These are phyloP conservation scores for Wickerhamomyces chambardii DNA, from an alignment of 805 yeast genomes.

Conservation along the genomic window DNA sequence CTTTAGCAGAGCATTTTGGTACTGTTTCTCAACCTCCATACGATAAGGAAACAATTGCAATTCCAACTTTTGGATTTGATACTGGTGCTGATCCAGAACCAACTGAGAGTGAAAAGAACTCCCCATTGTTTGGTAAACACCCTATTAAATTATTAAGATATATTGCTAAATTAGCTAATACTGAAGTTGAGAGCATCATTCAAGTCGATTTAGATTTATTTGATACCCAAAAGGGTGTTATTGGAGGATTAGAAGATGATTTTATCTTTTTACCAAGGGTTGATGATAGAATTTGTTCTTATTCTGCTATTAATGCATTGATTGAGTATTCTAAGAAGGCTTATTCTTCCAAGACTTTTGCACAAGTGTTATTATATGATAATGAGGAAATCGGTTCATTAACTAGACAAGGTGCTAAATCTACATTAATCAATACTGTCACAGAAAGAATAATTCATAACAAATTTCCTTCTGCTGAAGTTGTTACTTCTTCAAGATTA, in stretches of 20 bases:
- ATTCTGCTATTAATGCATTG: constrained; percentile 57
- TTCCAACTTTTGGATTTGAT: constrained; percentile 65
- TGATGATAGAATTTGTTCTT: constrained; percentile 80
- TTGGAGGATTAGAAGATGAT: constrained; percentile 73
- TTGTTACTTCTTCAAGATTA: constrained; percentile 21
- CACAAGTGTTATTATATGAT: constrained; percentile 60
- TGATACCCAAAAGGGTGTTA: constrained; percentile 71
- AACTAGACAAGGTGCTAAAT: constrained; percentile 75
- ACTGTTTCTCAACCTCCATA: constrained; percentile 58
- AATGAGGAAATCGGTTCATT: constrained; percentile 82
- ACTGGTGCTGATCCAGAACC: constrained; percentile 32
- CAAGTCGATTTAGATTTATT: constrained; percentile 72
- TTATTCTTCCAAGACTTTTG: constrained; percentile 27
- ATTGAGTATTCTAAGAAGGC: constrained; percentile 33
- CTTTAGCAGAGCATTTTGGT: constrained; percentile 86
- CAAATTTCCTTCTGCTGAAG: constrained; percentile 10
- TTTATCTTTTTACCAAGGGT: constrained; percentile 76
- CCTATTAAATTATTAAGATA: constrained; percentile 59
- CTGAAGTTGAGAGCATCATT: constrained; percentile 49
- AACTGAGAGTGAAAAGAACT: constrained; percentile 46
- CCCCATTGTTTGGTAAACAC: constrained; percentile 67
- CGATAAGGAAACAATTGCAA: constrained; percentile 68
- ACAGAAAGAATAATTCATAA: constrained; percentile 43
- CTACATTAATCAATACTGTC: constrained; percentile 62
- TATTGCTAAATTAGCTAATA: constrained; percentile 51